phyloP scores from a whole-genome alignment of 2,329 filamentous ascomycete species.

The Aspergillus glaucus region DNA sequence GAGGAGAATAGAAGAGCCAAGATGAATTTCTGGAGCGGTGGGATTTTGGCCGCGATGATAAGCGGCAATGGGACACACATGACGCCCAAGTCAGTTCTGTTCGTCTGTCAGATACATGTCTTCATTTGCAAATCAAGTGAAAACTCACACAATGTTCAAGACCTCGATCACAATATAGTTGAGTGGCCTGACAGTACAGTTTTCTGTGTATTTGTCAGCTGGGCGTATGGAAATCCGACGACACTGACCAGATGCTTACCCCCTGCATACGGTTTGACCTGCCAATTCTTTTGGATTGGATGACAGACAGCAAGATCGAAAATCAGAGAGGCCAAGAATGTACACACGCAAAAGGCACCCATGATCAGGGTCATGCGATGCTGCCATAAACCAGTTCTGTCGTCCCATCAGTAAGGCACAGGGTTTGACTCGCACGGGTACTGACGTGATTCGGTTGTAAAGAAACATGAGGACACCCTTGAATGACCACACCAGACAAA shows the following conservation, averaged over 20 bases:
- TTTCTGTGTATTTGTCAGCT: slow-evolving; percentile 6
- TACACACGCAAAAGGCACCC: slow-evolving; percentile 2
- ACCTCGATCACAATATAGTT: slow-evolving; percentile 13
- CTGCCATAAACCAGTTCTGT: slow-evolving; percentile 13
- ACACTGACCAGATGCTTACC: neutral
- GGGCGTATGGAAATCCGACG: neutral
- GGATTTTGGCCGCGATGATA: slow-evolving; percentile 10
- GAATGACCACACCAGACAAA: slow-evolving; percentile 13
- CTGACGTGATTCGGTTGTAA: slow-evolving; percentile 13
- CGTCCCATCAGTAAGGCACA: neutral
- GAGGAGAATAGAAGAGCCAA: slow-evolving; percentile 12
- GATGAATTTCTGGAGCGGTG: slow-evolving; percentile 10
- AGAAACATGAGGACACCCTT: slow-evolving; percentile 13
- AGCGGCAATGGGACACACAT: slow-evolving; percentile 14
- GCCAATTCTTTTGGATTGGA: slow-evolving; percentile 10
- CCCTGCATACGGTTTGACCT: slow-evolving; percentile 14
- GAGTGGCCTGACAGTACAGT: slow-evolving; percentile 11
- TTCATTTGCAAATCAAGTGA: neutral
- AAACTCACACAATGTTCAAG: slow-evolving; percentile 12
- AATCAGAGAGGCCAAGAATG: slow-evolving; percentile 8
- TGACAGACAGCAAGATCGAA: slow-evolving; percentile 11
- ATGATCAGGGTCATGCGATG: slow-evolving; percentile 9
- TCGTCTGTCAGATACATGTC: neutral
- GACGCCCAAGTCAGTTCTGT: slow-evolving; percentile 14
- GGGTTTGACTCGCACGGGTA: neutral